Evolutionary conservation across 1,284 basidiomycete genomes (phyloP), one percentile per base, ranked within the genome.

Genomic region (Prillingera fragicola): DNA sequence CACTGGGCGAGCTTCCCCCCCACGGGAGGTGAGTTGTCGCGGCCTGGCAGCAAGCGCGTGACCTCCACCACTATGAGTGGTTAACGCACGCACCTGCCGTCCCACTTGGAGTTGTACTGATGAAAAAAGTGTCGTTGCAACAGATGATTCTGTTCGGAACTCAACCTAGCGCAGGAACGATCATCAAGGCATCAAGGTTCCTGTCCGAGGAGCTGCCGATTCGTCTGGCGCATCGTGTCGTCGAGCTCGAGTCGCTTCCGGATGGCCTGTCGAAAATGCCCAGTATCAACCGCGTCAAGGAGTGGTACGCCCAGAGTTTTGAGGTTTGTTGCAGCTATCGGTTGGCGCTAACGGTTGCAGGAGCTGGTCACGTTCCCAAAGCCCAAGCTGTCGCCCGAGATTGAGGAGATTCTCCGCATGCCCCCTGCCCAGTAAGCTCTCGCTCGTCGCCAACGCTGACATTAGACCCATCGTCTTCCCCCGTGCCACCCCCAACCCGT

Each of bases 271-370:
- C 83, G 60, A 80, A 83, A 46, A 96, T 95, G 92, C 83, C 86
- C 0, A 88, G 85, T 36, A 97, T 98, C 56, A 81, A 85, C 55
- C 90, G 87, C 64, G 94, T 98, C 55, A 94, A 94, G 75, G 84
- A 95, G 64, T 98, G 94, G 94, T 98, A 98, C 67, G 94, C 92
- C 0, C 89, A 98, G 74, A 92, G 88, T 14, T 98, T 98, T 63
- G 87, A 97, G 78, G 91, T 91, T 43, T 51, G 80, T 74, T 14
- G 14, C 26, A 10, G 15, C n/a, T n/a, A 4, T 21, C 5, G 22
- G 7, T 3, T 21, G 18, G 13, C 14, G 43, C 53, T 56, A 43
- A 57, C 44, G 29, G n/a, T 8, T n/a, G 15, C 59, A 95, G 89
- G 90, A 95, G 74, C 78, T 95, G 46, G 82, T 94, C 62, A 77